Conservation (phyloP, 2,329 filamentous ascomycete species). For the Calycina herbarum region DNA sequence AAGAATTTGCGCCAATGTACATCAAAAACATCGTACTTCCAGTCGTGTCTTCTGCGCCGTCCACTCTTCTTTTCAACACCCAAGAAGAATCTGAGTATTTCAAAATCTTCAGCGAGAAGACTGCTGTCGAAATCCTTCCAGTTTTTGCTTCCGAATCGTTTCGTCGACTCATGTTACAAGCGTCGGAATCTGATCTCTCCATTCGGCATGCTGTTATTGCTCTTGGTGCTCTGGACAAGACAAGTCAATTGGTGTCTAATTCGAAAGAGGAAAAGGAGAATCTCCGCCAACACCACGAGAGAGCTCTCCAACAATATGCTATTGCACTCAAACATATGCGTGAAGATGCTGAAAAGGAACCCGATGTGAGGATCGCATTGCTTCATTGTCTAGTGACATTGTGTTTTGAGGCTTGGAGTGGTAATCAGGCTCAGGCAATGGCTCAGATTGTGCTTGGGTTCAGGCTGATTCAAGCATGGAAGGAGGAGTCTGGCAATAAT, state of each 20-base stretch:
- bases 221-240: conserved; percentile 26
- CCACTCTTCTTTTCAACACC: conserved; percentile 11
- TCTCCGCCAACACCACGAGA: conserved; percentile 20
- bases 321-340: conserved; percentile 23
- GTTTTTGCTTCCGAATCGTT: conserved; percentile 12
- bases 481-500: conserved; percentile 10
- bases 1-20: background rate
- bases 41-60: conserved; percentile 5
- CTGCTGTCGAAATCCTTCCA: conserved; percentile 23
- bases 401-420: conserved; percentile 58
- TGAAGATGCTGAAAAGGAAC: conserved; percentile 38
- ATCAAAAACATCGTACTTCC: background rate
- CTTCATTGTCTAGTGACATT: conserved; percentile 44
- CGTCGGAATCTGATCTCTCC: conserved; percentile 18
- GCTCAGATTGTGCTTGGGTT: conserved; percentile 26
- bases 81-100: conserved; percentile 24
- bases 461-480: conserved; percentile 33
- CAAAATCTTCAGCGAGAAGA: conserved; percentile 23
- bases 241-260: conserved; percentile 14
- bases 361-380: conserved; percentile 43
- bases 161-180: conserved; percentile 24
- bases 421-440: conserved; percentile 22
- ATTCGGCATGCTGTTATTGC: conserved; percentile 28
- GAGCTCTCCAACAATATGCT: conserved; percentile 22
- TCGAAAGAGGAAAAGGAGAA: conserved; percentile 16